Percentiles rank a stretch among this genome's conserved stretches.
These are phyloP conservation scores for Eimeria tenella DNA, from an alignment of 169 alveolate species.

Conservation along the genomic window DNA sequence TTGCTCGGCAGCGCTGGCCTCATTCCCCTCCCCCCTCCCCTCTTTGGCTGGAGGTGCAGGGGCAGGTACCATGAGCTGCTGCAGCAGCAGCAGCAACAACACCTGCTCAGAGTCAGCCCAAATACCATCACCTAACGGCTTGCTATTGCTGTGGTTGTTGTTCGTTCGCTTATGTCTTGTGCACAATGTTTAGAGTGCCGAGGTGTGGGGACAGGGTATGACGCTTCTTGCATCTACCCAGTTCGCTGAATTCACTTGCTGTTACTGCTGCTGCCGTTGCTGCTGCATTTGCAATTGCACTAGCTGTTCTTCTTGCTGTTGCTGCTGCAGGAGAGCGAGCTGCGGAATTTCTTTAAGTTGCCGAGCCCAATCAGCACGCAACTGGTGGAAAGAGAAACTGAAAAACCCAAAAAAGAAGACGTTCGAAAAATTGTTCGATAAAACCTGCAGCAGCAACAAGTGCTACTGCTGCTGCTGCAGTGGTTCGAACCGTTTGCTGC, in stretches of 20 bases:
- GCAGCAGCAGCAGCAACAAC: constrained; percentile 75
- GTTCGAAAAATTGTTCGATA: constrained; percentile 7
- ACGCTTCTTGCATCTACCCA: neutral
- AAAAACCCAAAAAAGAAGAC: neutral
- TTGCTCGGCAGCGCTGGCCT: constrained; percentile 81
- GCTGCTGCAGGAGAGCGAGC: constrained; percentile 23
- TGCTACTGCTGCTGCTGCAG: constrained; percentile 52
- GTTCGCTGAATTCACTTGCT: neutral
- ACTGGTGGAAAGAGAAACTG: neutral
- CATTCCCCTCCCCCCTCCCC: constrained; percentile 88
- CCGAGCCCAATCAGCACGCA: constrained; percentile 13
- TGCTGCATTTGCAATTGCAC: neutral
- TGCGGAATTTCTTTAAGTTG: constrained; percentile 6
- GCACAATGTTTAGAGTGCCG: neutral
- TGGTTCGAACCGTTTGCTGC: neutral
- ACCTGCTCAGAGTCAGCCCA: constrained; percentile 3
- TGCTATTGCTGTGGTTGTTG: neutral
- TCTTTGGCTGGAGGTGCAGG: constrained; percentile 84
- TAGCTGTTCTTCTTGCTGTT: neutral
- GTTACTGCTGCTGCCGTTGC: neutral
- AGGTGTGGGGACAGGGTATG: neutral
- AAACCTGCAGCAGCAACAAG: neutral
- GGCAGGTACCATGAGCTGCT: constrained; percentile 80
- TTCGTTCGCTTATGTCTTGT: neutral
- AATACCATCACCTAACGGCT: neutral